Percentiles rank a stretch among this genome's conserved stretches.
Evolutionary conservation across 495 filamentous ascomycete genomes (phyloP).

Genomic region (Tricharina praecox): DNA sequence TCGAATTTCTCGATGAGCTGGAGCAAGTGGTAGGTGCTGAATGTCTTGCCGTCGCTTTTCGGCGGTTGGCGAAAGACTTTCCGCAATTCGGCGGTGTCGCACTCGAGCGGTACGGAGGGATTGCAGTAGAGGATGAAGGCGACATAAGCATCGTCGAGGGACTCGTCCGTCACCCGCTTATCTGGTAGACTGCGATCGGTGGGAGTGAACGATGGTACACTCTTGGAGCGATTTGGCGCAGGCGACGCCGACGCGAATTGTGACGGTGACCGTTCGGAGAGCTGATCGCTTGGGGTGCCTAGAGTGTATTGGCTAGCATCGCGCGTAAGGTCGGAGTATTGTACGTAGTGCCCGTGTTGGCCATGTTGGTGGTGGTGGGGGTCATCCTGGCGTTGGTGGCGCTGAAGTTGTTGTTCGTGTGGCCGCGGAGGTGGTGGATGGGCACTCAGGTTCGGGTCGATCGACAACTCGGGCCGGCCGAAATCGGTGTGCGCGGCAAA

Average conservation of each 20-base stretch:
- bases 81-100: slow-evolving; percentile 54
- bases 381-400: neutral
- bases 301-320: slow-evolving; percentile 22
- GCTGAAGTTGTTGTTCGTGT: slow-evolving; percentile 9
- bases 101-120: slow-evolving; percentile 52
- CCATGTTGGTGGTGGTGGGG: slow-evolving; percentile 10
- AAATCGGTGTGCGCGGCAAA: slow-evolving; percentile 11
- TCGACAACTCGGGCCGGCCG: slow-evolving; percentile 17
- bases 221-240: slow-evolving; percentile 8
- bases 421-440: slow-evolving; percentile 19
- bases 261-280: slow-evolving; percentile 9
- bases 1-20: slow-evolving; percentile 71
- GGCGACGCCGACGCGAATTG: slow-evolving; percentile 11
- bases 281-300: slow-evolving; percentile 14
- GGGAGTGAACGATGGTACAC: slow-evolving; percentile 19
- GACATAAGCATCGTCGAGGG: slow-evolving; percentile 76
- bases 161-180: slow-evolving; percentile 49
- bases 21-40: slow-evolving; percentile 67
- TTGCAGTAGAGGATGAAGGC: slow-evolving; percentile 86
- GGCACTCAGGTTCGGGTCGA: slow-evolving; percentile 22
- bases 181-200: slow-evolving; percentile 40
- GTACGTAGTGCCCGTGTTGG: slow-evolving; percentile 12
- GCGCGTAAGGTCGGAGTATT: slow-evolving; percentile 24
- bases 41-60: slow-evolving; percentile 82
- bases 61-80: slow-evolving; percentile 72